These are phyloP conservation scores for Pseudognaphalium luteoalbum DNA, from an alignment of 129 eudicot species.

Conservation along the genomic window DNA sequence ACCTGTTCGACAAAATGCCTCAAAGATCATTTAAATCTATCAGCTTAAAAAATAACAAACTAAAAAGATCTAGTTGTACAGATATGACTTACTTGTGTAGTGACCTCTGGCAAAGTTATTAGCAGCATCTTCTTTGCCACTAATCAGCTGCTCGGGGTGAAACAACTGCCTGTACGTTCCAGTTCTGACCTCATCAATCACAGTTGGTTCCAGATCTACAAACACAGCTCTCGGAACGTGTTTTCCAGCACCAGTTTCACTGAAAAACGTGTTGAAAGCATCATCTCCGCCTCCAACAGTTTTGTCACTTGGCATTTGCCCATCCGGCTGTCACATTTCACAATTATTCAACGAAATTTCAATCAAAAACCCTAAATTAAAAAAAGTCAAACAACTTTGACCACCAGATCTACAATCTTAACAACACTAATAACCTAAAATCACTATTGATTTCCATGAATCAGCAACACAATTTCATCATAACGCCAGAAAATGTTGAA, in stretches of 20 bases:
- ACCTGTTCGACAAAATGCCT: constrained; percentile 9
- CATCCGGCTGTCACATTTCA: constrained; percentile 62
- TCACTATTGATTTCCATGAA: background rate
- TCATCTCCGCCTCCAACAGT: constrained; percentile 83
- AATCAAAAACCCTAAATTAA: background rate
- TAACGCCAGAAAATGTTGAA: background rate
- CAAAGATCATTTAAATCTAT: background rate
- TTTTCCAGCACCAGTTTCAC: constrained; percentile 82
- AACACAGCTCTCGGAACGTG: constrained; percentile 82
- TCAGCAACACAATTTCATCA: background rate
- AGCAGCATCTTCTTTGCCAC: constrained; percentile 88
- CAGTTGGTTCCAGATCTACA: constrained; percentile 79
- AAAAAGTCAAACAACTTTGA: background rate
- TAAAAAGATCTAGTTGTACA: no score
- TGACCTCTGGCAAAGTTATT: constrained; percentile 85
- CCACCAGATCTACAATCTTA: constrained; percentile 8
- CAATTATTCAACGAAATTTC: background rate
- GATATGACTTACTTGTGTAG: constrained; percentile 52
- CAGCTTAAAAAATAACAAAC: no score
- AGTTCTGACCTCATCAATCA: constrained; percentile 76
- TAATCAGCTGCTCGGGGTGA: constrained; percentile 87
- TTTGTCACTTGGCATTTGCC: constrained; percentile 72
- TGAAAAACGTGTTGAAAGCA: constrained; percentile 85
- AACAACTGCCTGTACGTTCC: constrained; percentile 75
- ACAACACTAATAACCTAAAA: background rate